Base-by-base conservation (phyloP, 2,329 filamentous ascomycete genomes). In the Colletotrichum sp. region DNA sequence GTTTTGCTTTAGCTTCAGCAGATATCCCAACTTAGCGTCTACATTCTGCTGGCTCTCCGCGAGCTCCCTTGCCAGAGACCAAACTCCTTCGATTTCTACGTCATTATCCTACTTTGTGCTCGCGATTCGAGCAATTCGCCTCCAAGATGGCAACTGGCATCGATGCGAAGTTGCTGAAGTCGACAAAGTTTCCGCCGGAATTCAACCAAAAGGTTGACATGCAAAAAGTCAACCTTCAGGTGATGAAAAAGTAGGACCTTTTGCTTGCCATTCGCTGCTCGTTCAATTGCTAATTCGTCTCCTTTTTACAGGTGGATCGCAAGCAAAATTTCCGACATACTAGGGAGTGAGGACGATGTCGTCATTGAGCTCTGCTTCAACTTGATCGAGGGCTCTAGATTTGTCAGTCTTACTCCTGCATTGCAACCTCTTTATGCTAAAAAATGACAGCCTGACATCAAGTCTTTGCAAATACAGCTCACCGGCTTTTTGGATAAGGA, bases 151-250 rank as follows among this genome's bases (percentile, higher is more conserved):
- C 95, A 80, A 93, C 94, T 71, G 94, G 92, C 79, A 95, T 97
- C 77, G 96, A 98, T 85, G 93, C 95, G 79, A 98, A 98, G 89
- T 91, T 98, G 81, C 88, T 98, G 72, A 95, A 94, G 89, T 93
- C 93, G 85, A 99, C 96, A 72, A 98, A 98, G 83, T 99, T 98
- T 79, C 97, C 97, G 62, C 90, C 93, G 9, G 96, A 98, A 83
- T 99, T 99, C 87, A 96, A 92, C 83, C 93, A 95, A 84, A 98
- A 98, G 88, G 97, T 99, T 79, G 96, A 99, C 88, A 98, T 98
- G 92, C 92, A 93, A 80, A 99, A 99, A 88, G 96, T 99, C 85
- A 98, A 99, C 83, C 89, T 98, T 67, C 95, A 98, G 85, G 95
- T 99, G 72, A 98, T 99, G 93, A 98, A 98, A 90, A 98, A 97